Evolutionary conservation across 768 basidiomycete genomes (phyloP).

Genomic region (Tricholoma saponaceum): DNA sequence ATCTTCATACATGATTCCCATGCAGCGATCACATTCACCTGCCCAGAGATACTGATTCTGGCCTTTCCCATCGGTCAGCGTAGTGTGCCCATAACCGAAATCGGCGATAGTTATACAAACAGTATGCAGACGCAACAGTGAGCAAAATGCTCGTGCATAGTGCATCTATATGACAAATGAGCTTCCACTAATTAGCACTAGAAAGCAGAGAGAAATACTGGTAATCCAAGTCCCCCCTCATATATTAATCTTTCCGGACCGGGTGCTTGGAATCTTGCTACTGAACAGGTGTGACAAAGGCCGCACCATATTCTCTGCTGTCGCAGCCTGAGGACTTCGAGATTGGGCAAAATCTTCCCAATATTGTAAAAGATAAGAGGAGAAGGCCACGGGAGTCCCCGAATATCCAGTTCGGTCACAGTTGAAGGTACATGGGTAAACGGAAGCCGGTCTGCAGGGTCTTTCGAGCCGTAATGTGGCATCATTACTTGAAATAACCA

Average conservation of each 20-base stretch:
- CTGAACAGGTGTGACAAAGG: slow-evolving; percentile 29
- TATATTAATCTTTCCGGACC: slow-evolving; percentile 24
- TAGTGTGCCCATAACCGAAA: slow-evolving; percentile 16
- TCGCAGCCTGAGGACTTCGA: slow-evolving; percentile 21
- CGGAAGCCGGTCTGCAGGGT: slow-evolving; percentile 14
- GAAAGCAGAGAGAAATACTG: slow-evolving; percentile 19
- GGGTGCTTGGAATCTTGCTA: slow-evolving; percentile 20
- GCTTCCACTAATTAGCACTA: neutral
- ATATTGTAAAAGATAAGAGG: slow-evolving; percentile 23
- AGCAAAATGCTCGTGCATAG: slow-evolving; percentile 24
- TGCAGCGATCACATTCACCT: slow-evolving; percentile 35
- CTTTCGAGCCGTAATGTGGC: slow-evolving; percentile 11
- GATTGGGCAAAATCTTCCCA: slow-evolving; percentile 16
- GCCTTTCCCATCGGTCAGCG: slow-evolving; percentile 13
- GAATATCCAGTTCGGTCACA: slow-evolving; percentile 25
- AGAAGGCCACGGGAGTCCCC: slow-evolving; percentile 27
- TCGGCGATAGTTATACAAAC: slow-evolving; percentile 28
- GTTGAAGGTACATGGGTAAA: slow-evolving; percentile 22
- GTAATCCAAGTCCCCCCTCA: slow-evolving; percentile 29
- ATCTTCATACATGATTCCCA: slow-evolving; percentile 31
- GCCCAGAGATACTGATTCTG: slow-evolving; percentile 25
- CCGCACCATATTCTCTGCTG: slow-evolving; percentile 30
- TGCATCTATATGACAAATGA: slow-evolving; percentile 21
- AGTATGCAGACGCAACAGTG: slow-evolving; percentile 22
- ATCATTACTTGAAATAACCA: slow-evolving; percentile 19